These are phyloP conservation scores for Hypholoma fasciculare DNA, from an alignment of 768 basidiomycete species.

Conservation along the genomic window DNA sequence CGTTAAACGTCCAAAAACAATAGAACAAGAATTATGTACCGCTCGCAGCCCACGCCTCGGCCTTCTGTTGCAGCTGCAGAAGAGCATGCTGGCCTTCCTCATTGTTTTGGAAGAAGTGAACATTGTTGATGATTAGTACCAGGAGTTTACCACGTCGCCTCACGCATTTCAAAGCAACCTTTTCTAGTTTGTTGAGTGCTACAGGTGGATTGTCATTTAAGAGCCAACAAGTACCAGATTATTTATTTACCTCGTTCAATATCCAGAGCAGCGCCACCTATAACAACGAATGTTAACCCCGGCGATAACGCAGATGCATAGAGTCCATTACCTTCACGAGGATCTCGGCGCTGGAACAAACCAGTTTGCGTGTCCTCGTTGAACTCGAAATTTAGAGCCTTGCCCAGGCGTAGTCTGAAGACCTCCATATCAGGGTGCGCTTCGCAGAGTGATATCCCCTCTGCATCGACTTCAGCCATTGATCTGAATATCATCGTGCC, in stretches of 20 bases:
- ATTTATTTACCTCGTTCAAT: constrained; percentile 66
- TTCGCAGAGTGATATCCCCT: constrained; percentile 73
- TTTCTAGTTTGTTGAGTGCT: constrained; percentile 84
- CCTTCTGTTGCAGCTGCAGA: constrained; percentile 84
- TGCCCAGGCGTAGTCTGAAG: constrained; percentile 82
- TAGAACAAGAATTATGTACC: constrained; percentile 39
- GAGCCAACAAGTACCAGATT: neutral
- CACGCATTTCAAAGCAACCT: constrained; percentile 74
- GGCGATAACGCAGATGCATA: neutral
- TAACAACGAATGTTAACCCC: neutral
- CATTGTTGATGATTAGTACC: constrained; percentile 81
- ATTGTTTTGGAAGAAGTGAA: constrained; percentile 74
- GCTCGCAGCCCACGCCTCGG: constrained; percentile 83
- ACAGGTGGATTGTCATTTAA: neutral
- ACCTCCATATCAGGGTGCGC: constrained; percentile 88
- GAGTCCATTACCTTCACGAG: constrained; percentile 61
- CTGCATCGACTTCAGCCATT: constrained; percentile 72
- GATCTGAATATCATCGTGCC: constrained; percentile 83
- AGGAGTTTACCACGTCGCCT: constrained; percentile 62
- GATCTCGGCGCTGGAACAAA: constrained; percentile 81
- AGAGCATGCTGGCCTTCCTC: constrained; percentile 77
- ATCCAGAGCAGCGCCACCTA: constrained; percentile 76
- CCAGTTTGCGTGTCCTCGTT: constrained; percentile 81
- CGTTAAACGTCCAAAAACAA: constrained; percentile 1
- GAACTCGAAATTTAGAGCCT: constrained; percentile 84